Percentiles rank a stretch among this genome's conserved stretches.
Evolutionary conservation across 2,329 filamentous ascomycete genomes (phyloP).

Genomic region (Pseudogymnoascus sp.): DNA sequence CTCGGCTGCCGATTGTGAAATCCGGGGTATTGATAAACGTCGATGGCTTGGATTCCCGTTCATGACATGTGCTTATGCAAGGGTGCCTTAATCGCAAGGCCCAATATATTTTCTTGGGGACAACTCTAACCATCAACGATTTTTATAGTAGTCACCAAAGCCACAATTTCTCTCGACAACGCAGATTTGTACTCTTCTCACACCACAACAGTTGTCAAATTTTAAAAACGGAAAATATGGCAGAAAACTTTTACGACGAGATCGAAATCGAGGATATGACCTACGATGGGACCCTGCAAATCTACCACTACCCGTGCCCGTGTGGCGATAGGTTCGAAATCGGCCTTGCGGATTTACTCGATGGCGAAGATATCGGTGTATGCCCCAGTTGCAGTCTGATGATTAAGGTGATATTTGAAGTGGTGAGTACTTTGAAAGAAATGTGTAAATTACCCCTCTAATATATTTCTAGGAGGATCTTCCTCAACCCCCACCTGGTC

Average conservation of each 20-base stretch:
- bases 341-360: slow-evolving; percentile 69
- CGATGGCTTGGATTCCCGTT: background rate
- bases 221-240: slow-evolving; percentile 35
- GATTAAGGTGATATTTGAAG: slow-evolving; percentile 89
- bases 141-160: background rate
- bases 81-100: slow-evolving; percentile 5
- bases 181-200: background rate
- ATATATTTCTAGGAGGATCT: slow-evolving; percentile 37
- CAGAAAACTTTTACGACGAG: slow-evolving; percentile 82
- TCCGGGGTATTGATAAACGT: slow-evolving; percentile 8
- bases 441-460: background rate
- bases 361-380: slow-evolving; percentile 89
- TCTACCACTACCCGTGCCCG: slow-evolving; percentile 94
- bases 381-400: slow-evolving; percentile 96
- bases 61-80: slow-evolving; percentile 3
- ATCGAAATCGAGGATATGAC: slow-evolving; percentile 99
- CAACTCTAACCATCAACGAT: background rate
- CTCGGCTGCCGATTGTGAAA: slow-evolving; percentile 5
- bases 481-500: slow-evolving; percentile 32
- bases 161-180: background rate
- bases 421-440: slow-evolving; percentile 42
- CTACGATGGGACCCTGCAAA: slow-evolving; percentile 69
- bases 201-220: background rate
- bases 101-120: background rate
- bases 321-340: slow-evolving; percentile 97